These are phyloP conservation scores for Suhomyces coccinellae DNA, from an alignment of 1,139 yeast genomes.

Conservation along the genomic window DNA sequence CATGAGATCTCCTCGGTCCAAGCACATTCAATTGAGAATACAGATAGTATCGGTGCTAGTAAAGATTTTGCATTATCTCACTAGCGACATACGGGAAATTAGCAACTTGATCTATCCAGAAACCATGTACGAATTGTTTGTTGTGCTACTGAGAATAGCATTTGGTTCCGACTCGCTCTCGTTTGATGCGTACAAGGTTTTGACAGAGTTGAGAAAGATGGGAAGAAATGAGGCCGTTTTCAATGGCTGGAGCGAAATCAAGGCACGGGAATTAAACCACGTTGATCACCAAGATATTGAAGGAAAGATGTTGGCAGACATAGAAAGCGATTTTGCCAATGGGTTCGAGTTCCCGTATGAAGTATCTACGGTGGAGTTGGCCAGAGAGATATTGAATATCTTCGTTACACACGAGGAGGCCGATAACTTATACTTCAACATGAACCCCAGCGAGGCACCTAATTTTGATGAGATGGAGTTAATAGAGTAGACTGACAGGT, in stretches of 20 bases:
- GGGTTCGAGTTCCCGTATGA: slow-evolving; percentile 66
- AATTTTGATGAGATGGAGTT: slow-evolving; percentile 30
- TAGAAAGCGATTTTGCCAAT: slow-evolving; percentile 48
- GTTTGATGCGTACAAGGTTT: slow-evolving; percentile 35
- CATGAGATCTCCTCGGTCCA: slow-evolving; percentile 49
- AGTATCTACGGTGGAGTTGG: slow-evolving; percentile 62
- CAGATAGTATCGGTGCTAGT: slow-evolving; percentile 43
- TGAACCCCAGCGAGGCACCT: slow-evolving; percentile 45
- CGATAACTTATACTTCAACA: slow-evolving; percentile 67
- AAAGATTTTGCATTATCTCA: slow-evolving; percentile 34
- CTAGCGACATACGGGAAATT: slow-evolving; percentile 31
- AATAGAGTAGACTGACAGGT: slow-evolving; percentile 1
- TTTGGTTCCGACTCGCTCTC: slow-evolving; percentile 49
- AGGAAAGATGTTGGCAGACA: slow-evolving; percentile 26
- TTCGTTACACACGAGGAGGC: slow-evolving; percentile 78
- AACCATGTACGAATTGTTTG: slow-evolving; percentile 49
- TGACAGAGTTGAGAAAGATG: slow-evolving; percentile 29
- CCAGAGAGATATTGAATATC: slow-evolving; percentile 69
- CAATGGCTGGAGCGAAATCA: slow-evolving; percentile 43
- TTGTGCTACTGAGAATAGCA: slow-evolving; percentile 57
- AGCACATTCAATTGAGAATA: slow-evolving; percentile 40
- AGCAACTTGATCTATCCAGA: slow-evolving; percentile 41
- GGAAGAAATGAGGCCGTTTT: slow-evolving; percentile 32
- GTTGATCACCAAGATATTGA: slow-evolving; percentile 15
- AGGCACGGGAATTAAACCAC: slow-evolving; percentile 44